Percentiles rank a stretch among this genome's conserved stretches.
Evolutionary conservation across 305 asterid genomes (phyloP).

Genomic region (Rubia tinctorum): DNA sequence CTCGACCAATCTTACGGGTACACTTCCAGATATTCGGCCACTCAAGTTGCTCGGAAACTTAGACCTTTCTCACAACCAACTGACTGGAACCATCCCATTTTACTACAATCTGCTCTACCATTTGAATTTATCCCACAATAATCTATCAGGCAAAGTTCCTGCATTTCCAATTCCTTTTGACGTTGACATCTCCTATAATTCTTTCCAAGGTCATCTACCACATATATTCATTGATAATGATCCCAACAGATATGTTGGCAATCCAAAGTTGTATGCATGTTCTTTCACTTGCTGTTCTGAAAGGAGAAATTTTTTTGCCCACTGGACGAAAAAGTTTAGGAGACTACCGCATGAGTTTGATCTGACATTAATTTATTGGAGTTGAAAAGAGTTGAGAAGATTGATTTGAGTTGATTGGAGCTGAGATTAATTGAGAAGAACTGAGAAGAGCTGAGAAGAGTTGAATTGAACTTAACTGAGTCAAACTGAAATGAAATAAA

Average conservation of each 20-base stretch:
- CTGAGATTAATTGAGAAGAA: too few species aligned
- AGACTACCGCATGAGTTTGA: too few species aligned
- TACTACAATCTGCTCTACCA: accelerated
- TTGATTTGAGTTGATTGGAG: too few species aligned
- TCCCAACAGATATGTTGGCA: conserved; percentile 9
- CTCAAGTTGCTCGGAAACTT: accelerated
- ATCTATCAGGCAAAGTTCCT: background rate
- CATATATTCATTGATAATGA: conserved; percentile 10
- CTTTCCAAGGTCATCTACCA: conserved; percentile 21
- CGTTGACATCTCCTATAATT: conserved; percentile 26
- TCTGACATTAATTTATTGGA: too few species aligned
- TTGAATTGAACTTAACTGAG: too few species aligned
- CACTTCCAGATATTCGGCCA: background rate
- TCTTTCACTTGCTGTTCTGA: background rate
- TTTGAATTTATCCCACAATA: background rate
- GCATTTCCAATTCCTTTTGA: background rate
- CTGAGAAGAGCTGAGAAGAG: too few species aligned
- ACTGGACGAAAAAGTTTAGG: too few species aligned
- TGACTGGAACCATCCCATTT: background rate
- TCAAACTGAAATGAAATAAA: too few species aligned
- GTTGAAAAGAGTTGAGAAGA: too few species aligned
- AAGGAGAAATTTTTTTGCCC: too few species aligned
- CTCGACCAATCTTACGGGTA: conserved; percentile 7
- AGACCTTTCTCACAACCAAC: background rate
- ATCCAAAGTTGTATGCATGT: conserved; percentile 21